A percentile compares a stretch with the other conserved stretches of the same genome.
Conservation (phyloP, 768 basidiomycete genomes). For the Hericium coralloides region DNA sequence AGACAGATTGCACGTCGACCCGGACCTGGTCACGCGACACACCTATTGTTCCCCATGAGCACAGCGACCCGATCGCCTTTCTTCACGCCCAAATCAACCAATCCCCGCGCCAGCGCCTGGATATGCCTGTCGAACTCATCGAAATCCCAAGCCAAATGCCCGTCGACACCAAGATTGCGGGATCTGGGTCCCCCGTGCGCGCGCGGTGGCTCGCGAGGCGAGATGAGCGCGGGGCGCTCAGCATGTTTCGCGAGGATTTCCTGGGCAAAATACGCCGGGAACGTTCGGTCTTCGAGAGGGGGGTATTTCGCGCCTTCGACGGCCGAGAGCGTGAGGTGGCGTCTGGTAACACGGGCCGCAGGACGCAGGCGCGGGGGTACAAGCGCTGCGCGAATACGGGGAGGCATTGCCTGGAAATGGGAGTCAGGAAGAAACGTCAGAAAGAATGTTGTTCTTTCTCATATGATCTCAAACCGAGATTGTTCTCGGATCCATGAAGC, state of each 20-base stretch:
- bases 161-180: constrained; percentile 25
- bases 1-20: background rate
- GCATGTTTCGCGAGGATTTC: constrained; percentile 43
- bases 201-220: constrained; percentile 47
- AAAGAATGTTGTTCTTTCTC: no score
- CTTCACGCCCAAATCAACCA: constrained; percentile 57
- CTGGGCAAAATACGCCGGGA: constrained; percentile 49
- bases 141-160: constrained; percentile 67
- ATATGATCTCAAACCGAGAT: no score
- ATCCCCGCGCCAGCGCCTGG: constrained; percentile 58
- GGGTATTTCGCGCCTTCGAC: constrained; percentile 51
- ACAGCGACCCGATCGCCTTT: constrained; percentile 75
- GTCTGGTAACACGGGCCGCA: no score
- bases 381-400: no score
- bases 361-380: no score
- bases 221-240: constrained; percentile 53
- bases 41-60: constrained; percentile 85
- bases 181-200: constrained; percentile 54
- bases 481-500: no score
- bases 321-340: constrained; percentile 35
- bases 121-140: constrained; percentile 60
- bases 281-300: constrained; percentile 45
- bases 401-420: no score
- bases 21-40: constrained; percentile 3
- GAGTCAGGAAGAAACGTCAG: no score